These are phyloP conservation scores for Solanum virginianum DNA, from an alignment of 257 asterid genomes.

Conservation along the genomic window DNA sequence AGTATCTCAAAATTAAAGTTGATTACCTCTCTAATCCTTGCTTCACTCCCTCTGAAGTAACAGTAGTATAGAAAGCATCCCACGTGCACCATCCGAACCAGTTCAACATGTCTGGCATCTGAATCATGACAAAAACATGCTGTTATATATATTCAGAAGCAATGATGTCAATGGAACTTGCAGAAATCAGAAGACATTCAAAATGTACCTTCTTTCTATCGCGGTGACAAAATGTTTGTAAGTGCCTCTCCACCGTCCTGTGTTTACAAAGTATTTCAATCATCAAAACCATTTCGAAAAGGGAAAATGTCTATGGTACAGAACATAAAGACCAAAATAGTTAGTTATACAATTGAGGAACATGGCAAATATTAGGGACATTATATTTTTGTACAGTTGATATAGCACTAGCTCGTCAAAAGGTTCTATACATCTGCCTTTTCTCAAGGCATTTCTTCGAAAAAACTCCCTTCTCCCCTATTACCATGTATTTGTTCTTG, in stretches of 20 bases:
- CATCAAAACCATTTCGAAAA: not conserved
- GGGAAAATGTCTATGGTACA: not conserved
- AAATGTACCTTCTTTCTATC: constrained; percentile 74
- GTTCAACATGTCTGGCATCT: constrained; percentile 93
- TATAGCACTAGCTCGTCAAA: not conserved
- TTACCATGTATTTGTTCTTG: not conserved
- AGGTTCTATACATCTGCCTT: not conserved
- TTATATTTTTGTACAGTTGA: not conserved
- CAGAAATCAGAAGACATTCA: not conserved
- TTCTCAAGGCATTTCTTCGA: not conserved
- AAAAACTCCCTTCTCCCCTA: not conserved
- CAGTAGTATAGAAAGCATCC: constrained; percentile 96
- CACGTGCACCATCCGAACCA: constrained; percentile 99
- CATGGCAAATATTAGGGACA: not conserved
- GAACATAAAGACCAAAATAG: not conserved
- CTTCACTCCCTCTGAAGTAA: constrained; percentile 73
- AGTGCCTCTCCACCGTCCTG: constrained; percentile 80
- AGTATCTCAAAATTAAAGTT: not conserved
- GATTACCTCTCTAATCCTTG: constrained; percentile 66
- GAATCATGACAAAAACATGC: not conserved
- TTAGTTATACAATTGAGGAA: not conserved
- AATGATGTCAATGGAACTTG: not conserved
- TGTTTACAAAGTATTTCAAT: not conserved
- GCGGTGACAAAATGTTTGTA: constrained; percentile 74
- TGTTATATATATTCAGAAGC: not conserved